Evolutionary conservation across 306 rosid genomes (phyloP).

Genomic region (Pueraria montana): DNA sequence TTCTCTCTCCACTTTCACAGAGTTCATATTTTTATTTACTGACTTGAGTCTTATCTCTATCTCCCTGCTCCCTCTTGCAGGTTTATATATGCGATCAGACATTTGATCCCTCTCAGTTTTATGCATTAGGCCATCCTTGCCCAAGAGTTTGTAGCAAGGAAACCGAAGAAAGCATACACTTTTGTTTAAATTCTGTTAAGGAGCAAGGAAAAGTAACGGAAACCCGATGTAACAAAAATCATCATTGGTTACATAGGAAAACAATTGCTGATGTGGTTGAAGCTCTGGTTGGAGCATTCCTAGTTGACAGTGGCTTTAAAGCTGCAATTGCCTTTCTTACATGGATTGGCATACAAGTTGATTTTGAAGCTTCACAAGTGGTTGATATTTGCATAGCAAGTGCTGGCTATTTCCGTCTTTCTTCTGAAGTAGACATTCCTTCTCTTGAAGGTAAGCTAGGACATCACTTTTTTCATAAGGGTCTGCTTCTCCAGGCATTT

Average conservation of each 20-base stretch:
- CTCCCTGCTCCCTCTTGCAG: conserved; percentile 53
- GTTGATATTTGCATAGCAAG: conserved; percentile 66
- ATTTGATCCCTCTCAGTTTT: conserved; percentile 81
- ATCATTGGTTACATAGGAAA: conserved; percentile 88
- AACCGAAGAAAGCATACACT: conserved; percentile 64
- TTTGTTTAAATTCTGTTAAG: conserved; percentile 46
- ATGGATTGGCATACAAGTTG: conserved; percentile 87
- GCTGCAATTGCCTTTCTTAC: conserved; percentile 83
- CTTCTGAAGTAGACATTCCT: conserved; percentile 59
- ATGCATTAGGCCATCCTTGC: conserved; percentile 84
- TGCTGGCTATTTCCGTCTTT: conserved; percentile 67
- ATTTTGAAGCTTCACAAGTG: conserved; percentile 78
- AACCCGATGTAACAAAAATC: conserved; percentile 79
- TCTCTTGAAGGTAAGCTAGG: conserved; percentile 72
- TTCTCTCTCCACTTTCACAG: background rate
- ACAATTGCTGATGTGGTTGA: conserved; percentile 91
- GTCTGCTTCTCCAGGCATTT: conserved; percentile 90
- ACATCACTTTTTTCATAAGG: conserved; percentile 74
- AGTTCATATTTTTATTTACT: conserved; percentile 12
- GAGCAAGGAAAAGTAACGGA: conserved; percentile 46
- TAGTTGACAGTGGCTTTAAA: conserved; percentile 96
- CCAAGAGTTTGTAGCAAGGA: conserved; percentile 68
- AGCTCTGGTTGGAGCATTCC: conserved; percentile 93
- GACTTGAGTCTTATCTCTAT: conserved; percentile 8
- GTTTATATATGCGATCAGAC: conserved; percentile 84